Conservation (phyloP, 1,284 basidiomycete genomes). For the Sporisorium graminicola region DNA sequence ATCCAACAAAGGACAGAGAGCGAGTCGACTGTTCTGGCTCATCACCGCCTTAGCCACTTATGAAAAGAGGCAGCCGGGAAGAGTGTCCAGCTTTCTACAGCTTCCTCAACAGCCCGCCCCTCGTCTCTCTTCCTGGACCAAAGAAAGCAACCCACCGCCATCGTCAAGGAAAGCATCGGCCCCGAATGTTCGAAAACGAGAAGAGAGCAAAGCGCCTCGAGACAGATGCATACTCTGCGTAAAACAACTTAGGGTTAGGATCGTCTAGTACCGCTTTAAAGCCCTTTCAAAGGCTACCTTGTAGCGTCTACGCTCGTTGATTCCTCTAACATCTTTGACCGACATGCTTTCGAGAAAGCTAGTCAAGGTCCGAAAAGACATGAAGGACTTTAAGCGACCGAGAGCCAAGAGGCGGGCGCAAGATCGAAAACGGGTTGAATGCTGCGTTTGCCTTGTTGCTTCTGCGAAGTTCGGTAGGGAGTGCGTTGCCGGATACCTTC, state of each 20-base stretch:
- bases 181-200: no score
- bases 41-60: no score
- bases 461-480: neutral
- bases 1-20: no score
- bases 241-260: constrained; percentile 59
- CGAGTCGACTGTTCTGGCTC: no score
- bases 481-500: neutral
- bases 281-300: constrained; percentile 13
- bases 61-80: no score
- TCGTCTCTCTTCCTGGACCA: no score
- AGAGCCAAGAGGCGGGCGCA: constrained; percentile 28
- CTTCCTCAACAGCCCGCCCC: no score
- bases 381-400: neutral
- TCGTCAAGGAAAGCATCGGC: no score
- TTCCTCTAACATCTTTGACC: neutral
- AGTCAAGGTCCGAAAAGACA: constrained; percentile 5
- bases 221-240: constrained; percentile 5
- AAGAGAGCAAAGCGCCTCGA: neutral
- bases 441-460: constrained; percentile 11
- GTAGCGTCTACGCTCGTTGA: neutral
- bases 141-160: no score
- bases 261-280: constrained; percentile 55
- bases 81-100: no score
- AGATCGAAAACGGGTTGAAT: constrained; percentile 49
- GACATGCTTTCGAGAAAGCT: neutral